Base-by-base conservation (phyloP, 768 basidiomycete species). In the Russula abietina region DNA sequence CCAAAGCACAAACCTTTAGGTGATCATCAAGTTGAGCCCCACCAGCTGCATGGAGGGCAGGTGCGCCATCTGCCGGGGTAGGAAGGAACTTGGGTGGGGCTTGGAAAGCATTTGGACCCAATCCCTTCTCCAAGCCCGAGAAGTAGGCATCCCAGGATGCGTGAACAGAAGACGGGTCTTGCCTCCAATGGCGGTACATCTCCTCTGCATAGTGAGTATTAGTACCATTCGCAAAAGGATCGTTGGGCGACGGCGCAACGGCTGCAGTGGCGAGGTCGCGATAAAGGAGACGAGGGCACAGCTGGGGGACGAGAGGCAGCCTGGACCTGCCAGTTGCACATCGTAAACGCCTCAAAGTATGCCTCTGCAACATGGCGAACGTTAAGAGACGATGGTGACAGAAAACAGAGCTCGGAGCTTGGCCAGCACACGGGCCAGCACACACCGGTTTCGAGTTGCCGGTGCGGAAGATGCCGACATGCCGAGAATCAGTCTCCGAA, bases 181-280 rank as follows among this genome's bases (percentile, higher is more conserved):
- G 82, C 74, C 82, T 83, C 92, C 91, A 93, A 69, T 88, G 85
- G 67, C 85, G 83, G 77, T 96, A 98, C 96, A 98, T 98, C 75
- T 96, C 93, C 70, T 91, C 95, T 22, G 89, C 89, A 72, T 98
- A 98, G 78, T 96, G 94, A 26, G 93, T 81, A 75, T 97, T 98
- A 46, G 89, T 94, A 46, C 93, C 94, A 62, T 92, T 96, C 14
- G 94, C 95, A 73, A 98, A 97, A 9, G 81, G 80, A 73, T 93
- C 91, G 68, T 91, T 90, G 24, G 88, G 76, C 2, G 89, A 91
- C 2, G 89, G 89, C 26, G 82, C 73, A 28, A 69, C 62, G 0
- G 76, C 72, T 1, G 79, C 73, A 22, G 81, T 83, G 28, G 85
- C 84, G 59, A 84, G 66, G 2, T 72, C 61, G 33, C 78, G 78